phyloP scores from a whole-genome alignment of 2,329 filamentous ascomycete species.

The Scedosporium dehoogii region DNA sequence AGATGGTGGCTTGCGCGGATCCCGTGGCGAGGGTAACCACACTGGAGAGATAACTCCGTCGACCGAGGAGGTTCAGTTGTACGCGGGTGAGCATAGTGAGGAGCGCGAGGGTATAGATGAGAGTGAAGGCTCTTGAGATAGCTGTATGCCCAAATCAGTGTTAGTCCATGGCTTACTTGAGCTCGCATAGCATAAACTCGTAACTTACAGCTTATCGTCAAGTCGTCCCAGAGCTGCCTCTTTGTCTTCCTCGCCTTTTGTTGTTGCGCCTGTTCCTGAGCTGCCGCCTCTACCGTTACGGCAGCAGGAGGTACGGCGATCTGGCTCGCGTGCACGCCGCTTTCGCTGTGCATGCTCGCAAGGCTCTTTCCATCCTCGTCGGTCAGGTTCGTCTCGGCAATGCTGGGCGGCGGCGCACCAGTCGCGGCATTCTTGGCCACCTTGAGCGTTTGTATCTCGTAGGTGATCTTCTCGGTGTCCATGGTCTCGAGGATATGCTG shows the following conservation, averaged over 20 bases:
- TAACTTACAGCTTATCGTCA: conserved; percentile 82
- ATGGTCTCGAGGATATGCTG: conserved; percentile 80
- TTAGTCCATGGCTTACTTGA: background rate
- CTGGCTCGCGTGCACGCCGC: conserved; percentile 76
- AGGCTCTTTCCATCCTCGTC: conserved; percentile 79
- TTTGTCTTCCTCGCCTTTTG: conserved; percentile 63
- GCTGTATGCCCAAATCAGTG: conserved; percentile 39
- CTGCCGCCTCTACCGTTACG: background rate
- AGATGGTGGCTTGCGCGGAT: conserved; percentile 65
- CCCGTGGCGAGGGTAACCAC: conserved; percentile 85
- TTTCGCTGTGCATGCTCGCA: conserved; percentile 67
- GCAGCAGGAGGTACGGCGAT: conserved; percentile 38
- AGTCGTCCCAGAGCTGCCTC: conserved; percentile 90
- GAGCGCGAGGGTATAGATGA: conserved; percentile 83
- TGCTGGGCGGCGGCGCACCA: conserved; percentile 46
- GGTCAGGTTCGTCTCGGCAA: conserved; percentile 60
- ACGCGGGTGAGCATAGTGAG: conserved; percentile 88
- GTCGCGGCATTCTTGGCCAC: conserved; percentile 51
- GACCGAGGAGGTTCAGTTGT: conserved; percentile 92
- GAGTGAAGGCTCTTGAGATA: conserved; percentile 80
- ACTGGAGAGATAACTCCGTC: conserved; percentile 89
- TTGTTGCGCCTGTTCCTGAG: conserved; percentile 25
- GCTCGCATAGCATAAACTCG: background rate
- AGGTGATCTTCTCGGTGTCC: conserved; percentile 85
- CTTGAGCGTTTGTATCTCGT: conserved; percentile 80